These are phyloP conservation scores for Lyophyllum atratum DNA, from an alignment of 768 basidiomycete species.

Conservation along the genomic window DNA sequence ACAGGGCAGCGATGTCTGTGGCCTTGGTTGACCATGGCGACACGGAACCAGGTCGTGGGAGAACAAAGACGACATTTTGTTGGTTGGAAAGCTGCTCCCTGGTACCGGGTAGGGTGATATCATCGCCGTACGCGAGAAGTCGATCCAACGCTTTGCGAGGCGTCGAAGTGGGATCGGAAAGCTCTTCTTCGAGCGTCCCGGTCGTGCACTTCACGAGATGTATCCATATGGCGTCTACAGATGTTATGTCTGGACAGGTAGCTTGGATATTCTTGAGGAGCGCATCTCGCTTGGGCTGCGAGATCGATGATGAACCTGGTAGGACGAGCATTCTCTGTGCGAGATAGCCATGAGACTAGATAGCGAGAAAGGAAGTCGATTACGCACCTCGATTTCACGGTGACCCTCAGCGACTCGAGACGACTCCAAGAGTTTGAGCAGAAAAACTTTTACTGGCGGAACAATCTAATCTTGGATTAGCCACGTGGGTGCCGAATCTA, in stretches of 20 bases:
- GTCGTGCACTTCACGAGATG: slow-evolving; percentile 78
- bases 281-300: slow-evolving; percentile 65
- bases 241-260: slow-evolving; percentile 50
- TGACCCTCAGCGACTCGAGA: background rate
- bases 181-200: slow-evolving; percentile 42
- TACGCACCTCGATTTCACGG: slow-evolving; percentile 1
- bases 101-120: slow-evolving; percentile 53
- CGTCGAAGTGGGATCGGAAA: slow-evolving; percentile 44
- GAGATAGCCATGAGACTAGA: background rate
- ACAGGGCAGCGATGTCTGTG: slow-evolving; percentile 90
- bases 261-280: slow-evolving; percentile 64
- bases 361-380: too few species aligned
- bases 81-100: slow-evolving; percentile 32
- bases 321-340: slow-evolving; percentile 69
- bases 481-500: background rate
- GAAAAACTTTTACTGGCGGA: slow-evolving; percentile 8
- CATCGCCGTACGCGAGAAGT: slow-evolving; percentile 85
- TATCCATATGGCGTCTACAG: slow-evolving; percentile 82
- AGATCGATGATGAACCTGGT: slow-evolving; percentile 74
- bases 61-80: slow-evolving; percentile 63
- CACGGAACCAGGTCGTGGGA: slow-evolving; percentile 87
- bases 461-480: slow-evolving; percentile 14
- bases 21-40: slow-evolving; percentile 99
- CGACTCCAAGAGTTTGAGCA: background rate
- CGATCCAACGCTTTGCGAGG: slow-evolving; percentile 59